Percentiles rank a stretch among this genome's conserved stretches.
Conservation (phyloP, 176 grass and related monocot species). For the Juncus inflexus region DNA sequence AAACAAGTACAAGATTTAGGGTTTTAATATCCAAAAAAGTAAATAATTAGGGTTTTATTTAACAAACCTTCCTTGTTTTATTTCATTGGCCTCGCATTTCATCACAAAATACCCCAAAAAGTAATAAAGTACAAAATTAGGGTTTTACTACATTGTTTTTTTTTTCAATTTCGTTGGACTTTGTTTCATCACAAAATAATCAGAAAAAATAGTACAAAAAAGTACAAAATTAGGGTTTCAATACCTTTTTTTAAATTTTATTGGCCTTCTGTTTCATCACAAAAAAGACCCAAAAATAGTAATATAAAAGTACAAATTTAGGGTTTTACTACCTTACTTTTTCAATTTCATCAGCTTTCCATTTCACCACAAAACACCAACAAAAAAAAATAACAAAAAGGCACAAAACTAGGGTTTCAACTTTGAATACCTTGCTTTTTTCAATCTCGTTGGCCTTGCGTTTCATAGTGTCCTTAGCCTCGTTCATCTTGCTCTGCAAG, state of each 20-base stretch:
- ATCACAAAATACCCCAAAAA: neutral
- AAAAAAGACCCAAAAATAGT: no score
- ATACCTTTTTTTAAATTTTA: no score
- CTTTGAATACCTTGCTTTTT: slow-evolving; percentile 62
- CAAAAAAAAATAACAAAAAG: neutral
- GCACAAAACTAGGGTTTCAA: neutral
- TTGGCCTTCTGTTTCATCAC: no score
- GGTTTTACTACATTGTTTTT: slow-evolving; percentile 60
- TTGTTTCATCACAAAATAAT: slow-evolving; percentile 39
- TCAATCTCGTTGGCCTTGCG: slow-evolving; percentile 75
- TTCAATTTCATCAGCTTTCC: slow-evolving; percentile 73
- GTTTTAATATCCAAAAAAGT: slow-evolving; percentile 5
- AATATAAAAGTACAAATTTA: no score
- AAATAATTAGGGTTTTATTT: neutral
- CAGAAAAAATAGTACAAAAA: no score
- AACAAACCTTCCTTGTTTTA: neutral
- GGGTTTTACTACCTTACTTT: slow-evolving; percentile 47
- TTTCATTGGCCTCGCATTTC: neutral
- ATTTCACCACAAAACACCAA: slow-evolving; percentile 27
- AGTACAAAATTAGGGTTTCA: no score
- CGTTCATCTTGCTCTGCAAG: slow-evolving; percentile 79
- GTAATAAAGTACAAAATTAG: neutral
- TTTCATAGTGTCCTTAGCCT: slow-evolving; percentile 75
- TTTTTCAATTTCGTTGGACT: slow-evolving; percentile 84
- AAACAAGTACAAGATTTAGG: neutral